Evolutionary conservation across 352 stramenopile species (phyloP).

Genomic region (Phytophthora capsici): DNA sequence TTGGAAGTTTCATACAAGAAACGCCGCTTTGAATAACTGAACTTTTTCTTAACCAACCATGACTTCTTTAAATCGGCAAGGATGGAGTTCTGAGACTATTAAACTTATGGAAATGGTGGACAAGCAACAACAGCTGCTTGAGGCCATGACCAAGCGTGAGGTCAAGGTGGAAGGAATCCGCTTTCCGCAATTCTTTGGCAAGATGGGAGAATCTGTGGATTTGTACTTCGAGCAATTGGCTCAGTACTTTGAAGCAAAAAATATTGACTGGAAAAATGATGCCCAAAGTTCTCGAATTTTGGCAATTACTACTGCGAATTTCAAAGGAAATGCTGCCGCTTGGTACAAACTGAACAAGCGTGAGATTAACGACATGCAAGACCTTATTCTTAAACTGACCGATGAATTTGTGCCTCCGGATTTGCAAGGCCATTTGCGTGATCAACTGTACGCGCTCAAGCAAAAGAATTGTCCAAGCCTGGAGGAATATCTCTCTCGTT

Average conservation of each 20-base stretch:
- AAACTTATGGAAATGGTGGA: slow-evolving; percentile 11
- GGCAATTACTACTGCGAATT: slow-evolving; percentile 10
- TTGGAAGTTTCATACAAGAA: neutral
- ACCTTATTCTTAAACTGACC: neutral
- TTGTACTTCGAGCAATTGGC: slow-evolving; percentile 31
- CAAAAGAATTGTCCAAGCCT: slow-evolving; percentile 18
- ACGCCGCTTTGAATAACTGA: slow-evolving; percentile 11
- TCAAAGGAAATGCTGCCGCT: slow-evolving; percentile 14
- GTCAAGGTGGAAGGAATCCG: slow-evolving; percentile 24
- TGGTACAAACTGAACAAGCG: slow-evolving; percentile 21
- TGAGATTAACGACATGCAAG: slow-evolving; percentile 19
- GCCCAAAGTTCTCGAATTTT: slow-evolving; percentile 10
- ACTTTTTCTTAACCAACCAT: slow-evolving; percentile 7
- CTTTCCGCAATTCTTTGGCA: slow-evolving; percentile 17
- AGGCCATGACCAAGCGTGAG: slow-evolving; percentile 22
- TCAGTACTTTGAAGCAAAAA: slow-evolving; percentile 24
- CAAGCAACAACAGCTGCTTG: slow-evolving; percentile 25
- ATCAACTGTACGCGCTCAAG: slow-evolving; percentile 22
- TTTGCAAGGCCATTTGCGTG: slow-evolving; percentile 27
- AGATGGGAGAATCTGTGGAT: slow-evolving; percentile 14
- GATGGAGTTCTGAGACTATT: slow-evolving; percentile 12
- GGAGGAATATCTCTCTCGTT: slow-evolving; percentile 27
- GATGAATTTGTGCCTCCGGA: slow-evolving; percentile 28
- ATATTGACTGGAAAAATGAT: slow-evolving; percentile 11
- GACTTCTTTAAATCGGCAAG: slow-evolving; percentile 19